These are phyloP conservation scores for Coniferiporia sulphurascens DNA, from an alignment of 1,284 basidiomycete species.

Conservation along the genomic window DNA sequence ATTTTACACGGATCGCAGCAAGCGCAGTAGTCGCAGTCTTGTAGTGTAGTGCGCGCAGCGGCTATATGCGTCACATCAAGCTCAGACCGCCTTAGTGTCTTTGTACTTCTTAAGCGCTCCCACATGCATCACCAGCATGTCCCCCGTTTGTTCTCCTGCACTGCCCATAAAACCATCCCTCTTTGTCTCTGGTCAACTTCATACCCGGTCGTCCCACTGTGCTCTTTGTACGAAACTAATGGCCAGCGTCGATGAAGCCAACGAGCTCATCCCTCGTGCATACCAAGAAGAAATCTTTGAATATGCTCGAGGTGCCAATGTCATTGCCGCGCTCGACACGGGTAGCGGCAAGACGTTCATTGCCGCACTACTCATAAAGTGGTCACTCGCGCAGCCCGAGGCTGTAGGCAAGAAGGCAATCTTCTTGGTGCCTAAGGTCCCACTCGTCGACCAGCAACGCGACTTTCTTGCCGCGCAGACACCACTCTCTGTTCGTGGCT, in stretches of 20 bases:
- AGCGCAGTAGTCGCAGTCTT: background rate
- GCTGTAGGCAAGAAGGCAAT: slow-evolving; percentile 50
- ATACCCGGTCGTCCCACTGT: background rate
- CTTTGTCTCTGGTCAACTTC: background rate
- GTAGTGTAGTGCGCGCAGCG: slow-evolving; percentile 8
- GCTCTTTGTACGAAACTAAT: background rate
- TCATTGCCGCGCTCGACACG: slow-evolving; percentile 75
- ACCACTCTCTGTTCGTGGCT: slow-evolving; percentile 56
- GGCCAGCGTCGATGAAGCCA: slow-evolving; percentile 8
- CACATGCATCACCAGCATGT: background rate
- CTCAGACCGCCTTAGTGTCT: background rate
- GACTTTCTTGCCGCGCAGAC: slow-evolving; percentile 63
- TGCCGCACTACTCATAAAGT: slow-evolving; percentile 71
- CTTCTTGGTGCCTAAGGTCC: slow-evolving; percentile 79
- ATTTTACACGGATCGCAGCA: slow-evolving; percentile 7
- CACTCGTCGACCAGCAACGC: slow-evolving; percentile 77
- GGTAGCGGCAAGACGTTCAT: slow-evolving; percentile 83
- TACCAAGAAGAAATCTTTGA: slow-evolving; percentile 74
- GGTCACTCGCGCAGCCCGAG: slow-evolving; percentile 50
- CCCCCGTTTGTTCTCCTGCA: too few species aligned
- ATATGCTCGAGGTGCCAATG: slow-evolving; percentile 64
- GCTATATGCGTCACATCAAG: background rate
- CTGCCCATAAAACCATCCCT: background rate
- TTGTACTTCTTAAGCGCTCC: background rate
- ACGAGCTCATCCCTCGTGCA: slow-evolving; percentile 41